Evolutionary conservation across 805 yeast genomes (phyloP), one percentile per base, ranked within the genome.

Genomic region (Pichia gijzeniarum): DNA sequence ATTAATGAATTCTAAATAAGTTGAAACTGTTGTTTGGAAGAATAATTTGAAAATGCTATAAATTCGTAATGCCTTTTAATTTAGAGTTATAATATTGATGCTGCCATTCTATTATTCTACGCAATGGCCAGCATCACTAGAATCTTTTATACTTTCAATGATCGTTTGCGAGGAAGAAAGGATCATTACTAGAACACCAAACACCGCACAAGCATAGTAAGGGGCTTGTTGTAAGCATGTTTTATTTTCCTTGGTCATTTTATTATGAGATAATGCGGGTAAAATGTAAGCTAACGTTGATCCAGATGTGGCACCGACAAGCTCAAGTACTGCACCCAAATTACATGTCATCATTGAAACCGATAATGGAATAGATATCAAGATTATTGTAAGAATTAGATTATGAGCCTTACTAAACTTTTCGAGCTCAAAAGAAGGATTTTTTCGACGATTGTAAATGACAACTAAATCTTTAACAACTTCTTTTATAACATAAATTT

Each of bases 251-350:
- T 69, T 67, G 0, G 88, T 76, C 55, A 90, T 72, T 50, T 82
- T 79, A 49, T 88, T 62, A 55, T 74, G 85, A 55, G 96, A 90
- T 60, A 82, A 61, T 3, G 96, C 96, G 0, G 98, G 98, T 16
- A 90, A 67, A 19, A 90, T 87, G 60, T 86, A 90, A 0, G 98
- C 97, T 83, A 91, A 82, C 33, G 85, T 69, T 17, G 95, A 87
- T 0, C 97, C 97, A 0, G 95, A 84, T 0, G 95, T 84, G 0
- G 96, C 90, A 2, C 98, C 98, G 28, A 88, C 89, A 3, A 90
- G 71, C 59, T 91, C 97, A 35, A 90, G 70, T 25, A 91, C 82
- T 12, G 93, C 85, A 1, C 98, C 98, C 45, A 90, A 70, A 53
- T 89, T 87, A 58, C 96, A 90, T 0, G 96, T 87, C 47, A 80